Percentiles rank a stretch among this genome's conserved stretches.
phyloP scores from a whole-genome alignment of 2,329 filamentous ascomycete genomes.

The Aspergillus aculeatinus region DNA sequence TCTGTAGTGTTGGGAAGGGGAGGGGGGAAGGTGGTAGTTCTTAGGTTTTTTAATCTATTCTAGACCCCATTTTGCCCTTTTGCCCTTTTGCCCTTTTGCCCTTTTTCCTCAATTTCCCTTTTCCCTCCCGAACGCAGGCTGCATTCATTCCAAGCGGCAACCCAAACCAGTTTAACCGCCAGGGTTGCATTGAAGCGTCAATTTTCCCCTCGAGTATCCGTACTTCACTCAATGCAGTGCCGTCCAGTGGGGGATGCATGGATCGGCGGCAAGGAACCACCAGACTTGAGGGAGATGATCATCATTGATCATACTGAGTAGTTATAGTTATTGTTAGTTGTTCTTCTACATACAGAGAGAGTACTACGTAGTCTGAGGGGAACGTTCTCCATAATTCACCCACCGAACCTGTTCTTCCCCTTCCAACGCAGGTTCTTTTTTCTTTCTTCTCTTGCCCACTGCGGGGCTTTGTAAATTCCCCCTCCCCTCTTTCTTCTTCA shows the following conservation, averaged over 20 bases:
- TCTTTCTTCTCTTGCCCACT: neutral
- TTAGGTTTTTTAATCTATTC: constrained; percentile 1
- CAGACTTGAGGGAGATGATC: neutral
- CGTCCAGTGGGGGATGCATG: neutral
- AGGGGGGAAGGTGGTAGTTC: no score
- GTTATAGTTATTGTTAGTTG: no score
- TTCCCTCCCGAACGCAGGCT: neutral
- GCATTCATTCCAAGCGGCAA: constrained; percentile 2
- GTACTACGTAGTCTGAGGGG: no score
- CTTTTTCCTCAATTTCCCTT: neutral
- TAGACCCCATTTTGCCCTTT: neutral
- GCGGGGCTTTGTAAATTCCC: neutral
- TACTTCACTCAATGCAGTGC: neutral
- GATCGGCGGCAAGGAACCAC: neutral
- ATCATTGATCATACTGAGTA: neutral
- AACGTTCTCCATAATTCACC: no score
- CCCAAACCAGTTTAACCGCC: constrained; percentile 4
- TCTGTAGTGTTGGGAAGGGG: neutral
- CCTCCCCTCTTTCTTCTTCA: no score
- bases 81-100: no score
- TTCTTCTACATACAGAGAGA: no score
- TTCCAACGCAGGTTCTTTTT: neutral
- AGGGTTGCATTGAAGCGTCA: neutral
- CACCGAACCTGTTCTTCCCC: neutral
- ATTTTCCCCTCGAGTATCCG: no score